phyloP scores from a whole-genome alignment of 495 filamentous ascomycete species.

The Melanomma pulvis-pyrius region DNA sequence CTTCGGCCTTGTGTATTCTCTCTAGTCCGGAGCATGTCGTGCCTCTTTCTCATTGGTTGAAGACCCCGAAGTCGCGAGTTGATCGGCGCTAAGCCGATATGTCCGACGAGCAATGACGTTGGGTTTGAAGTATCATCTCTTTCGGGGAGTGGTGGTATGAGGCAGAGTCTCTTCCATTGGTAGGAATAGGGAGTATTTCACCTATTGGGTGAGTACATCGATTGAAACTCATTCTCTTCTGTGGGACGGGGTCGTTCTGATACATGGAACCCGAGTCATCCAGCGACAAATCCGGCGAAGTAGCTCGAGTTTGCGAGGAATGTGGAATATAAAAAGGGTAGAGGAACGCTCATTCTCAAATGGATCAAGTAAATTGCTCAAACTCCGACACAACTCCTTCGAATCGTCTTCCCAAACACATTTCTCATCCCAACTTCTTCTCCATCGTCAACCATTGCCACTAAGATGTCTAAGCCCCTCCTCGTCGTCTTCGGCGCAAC shows the following conservation, averaged over 20 bases:
- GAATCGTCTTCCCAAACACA: background rate
- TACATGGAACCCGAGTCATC: too few relatives aligned
- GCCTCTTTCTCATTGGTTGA: background rate
- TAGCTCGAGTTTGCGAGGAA: too few relatives aligned
- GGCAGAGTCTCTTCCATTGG: background rate
- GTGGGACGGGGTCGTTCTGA: too few relatives aligned
- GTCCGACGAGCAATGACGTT: background rate
- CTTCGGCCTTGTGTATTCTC: conserved; percentile 4
- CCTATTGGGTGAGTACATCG: background rate
- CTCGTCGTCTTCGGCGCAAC: conserved; percentile 43
- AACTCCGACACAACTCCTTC: background rate
- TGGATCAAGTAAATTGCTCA: background rate
- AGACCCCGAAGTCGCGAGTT: background rate
- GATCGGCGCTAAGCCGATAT: background rate
- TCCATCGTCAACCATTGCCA: background rate
- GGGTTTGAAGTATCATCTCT: background rate
- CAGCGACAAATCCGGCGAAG: too few relatives aligned
- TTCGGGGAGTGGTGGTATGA: background rate
- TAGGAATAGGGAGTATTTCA: background rate
- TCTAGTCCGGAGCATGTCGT: background rate
- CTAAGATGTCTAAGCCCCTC: conserved; percentile 24
- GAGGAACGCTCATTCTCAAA: background rate
- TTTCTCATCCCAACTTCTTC: background rate
- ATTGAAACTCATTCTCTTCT: too few relatives aligned
- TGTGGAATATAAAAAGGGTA: background rate